Evolutionary conservation across 805 yeast genomes (phyloP), one percentile per base, ranked within the genome.

Genomic region (Metschnikowia santaceciliae): DNA sequence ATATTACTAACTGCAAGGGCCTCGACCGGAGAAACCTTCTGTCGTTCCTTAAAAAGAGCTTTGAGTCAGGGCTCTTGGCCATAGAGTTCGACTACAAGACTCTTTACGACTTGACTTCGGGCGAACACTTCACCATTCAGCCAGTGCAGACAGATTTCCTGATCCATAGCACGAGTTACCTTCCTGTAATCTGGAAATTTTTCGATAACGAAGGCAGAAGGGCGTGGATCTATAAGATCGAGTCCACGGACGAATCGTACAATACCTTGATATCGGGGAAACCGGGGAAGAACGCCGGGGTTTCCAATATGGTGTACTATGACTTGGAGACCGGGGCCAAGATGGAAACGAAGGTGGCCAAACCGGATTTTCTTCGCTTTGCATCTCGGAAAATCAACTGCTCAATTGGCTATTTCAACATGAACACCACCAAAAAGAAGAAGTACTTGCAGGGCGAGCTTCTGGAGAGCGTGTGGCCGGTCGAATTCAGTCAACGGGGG

Each of bases 201-300:
- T 78, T 71, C 61, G 83, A 79, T 57, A 77, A 80, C 50, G 83
- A 81, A 57, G 95, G 96, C 4, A 75, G 96, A 54, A 75, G 97
- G 54, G 84, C 88, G 11, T 90, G 96, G 96, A 65, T 90, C 15
- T 85, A 82, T 65, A 80, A 77, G 61, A 67, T 72, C 20, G 59
- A 61, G 15, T 56, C 66, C 14, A 42, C 53, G 1, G 72, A 70
- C 48, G 66, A 71, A 2, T 66, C 70, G 11, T 71, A 70, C 48
- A 61, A 66, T 40, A 54, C 65, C 20, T 62, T 70, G 32, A 44
- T 48, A 38, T 42, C 54, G 17, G 51, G 57, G 26, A 54, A 55
- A 42, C 40, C 49, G 32, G 54, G 54, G 3, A 37, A 34, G 2
- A 53, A 42, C 22, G 46, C 46, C 11, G 51, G 41, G 17, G 43